These are phyloP conservation scores for Phytopythium oedochilum DNA, from an alignment of 352 stramenopile genomes.

Conservation along the genomic window DNA sequence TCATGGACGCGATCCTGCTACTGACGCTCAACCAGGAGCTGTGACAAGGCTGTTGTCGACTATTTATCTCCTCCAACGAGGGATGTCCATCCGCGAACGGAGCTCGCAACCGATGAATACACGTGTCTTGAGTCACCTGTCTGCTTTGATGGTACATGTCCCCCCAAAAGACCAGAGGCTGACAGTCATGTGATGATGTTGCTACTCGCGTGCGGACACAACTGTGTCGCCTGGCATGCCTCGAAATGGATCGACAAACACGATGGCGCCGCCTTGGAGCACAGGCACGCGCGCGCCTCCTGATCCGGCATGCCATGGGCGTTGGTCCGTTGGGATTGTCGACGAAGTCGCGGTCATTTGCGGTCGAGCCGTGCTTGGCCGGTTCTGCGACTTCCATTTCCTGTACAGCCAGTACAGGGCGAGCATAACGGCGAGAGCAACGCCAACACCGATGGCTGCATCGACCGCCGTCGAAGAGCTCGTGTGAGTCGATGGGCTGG, in stretches of 20 bases:
- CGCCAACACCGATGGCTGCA: neutral
- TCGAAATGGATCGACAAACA: neutral
- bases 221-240: neutral
- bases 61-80: neutral
- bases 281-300: neutral
- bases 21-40: slow-evolving; percentile 22
- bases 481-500: too few species aligned
- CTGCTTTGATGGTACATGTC: too few species aligned
- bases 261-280: neutral
- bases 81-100: too few species aligned
- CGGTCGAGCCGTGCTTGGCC: neutral
- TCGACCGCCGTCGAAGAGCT: neutral
- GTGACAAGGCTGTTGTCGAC: neutral
- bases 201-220: too few species aligned
- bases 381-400: neutral
- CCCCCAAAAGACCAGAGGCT: too few species aligned
- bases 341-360: neutral
- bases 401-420: neutral
- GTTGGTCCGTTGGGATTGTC: neutral
- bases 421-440: neutral
- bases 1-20: slow-evolving; percentile 22
- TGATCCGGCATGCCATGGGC: too few species aligned
- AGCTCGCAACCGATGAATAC: too few species aligned
- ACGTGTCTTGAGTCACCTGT: neutral
- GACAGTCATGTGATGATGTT: too few species aligned